These are phyloP conservation scores for Toxoplasma gondii DNA, from an alignment of 169 alveolate genomes.

Conservation along the genomic window DNA sequence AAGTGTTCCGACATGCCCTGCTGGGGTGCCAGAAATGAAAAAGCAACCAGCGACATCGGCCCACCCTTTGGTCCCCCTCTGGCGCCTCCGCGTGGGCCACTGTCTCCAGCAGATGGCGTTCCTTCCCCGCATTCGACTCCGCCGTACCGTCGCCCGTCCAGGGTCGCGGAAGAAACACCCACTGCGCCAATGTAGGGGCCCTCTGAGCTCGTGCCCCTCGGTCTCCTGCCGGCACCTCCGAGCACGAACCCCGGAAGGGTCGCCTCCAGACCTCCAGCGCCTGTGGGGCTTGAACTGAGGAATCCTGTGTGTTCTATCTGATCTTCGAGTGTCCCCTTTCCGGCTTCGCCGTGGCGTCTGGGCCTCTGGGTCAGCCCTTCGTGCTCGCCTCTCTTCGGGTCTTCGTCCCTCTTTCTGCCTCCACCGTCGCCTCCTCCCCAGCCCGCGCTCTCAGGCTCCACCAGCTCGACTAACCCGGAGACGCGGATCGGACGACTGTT, in stretches of 20 bases:
- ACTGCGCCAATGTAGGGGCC: background rate
- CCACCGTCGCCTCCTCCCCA: background rate
- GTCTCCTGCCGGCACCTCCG: background rate
- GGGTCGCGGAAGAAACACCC: background rate
- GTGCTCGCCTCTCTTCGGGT: background rate
- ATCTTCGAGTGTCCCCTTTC: background rate
- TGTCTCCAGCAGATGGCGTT: background rate
- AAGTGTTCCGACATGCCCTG: conserved; percentile 12
- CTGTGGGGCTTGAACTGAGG: background rate
- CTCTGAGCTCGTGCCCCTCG: background rate
- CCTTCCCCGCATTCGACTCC: background rate
- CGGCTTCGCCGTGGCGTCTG: background rate
- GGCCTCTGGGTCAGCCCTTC: background rate
- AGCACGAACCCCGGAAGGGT: background rate
- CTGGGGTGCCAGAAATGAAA: background rate
- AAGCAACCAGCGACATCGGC: background rate
- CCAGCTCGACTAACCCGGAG: no score
- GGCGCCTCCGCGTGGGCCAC: background rate
- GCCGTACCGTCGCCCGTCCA: background rate
- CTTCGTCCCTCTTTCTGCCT: background rate
- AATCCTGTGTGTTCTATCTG: background rate
- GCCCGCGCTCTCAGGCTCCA: no score
- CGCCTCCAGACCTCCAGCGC: background rate
- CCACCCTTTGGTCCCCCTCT: background rate
- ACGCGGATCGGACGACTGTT: no score